Evolutionary conservation across 768 basidiomycete species (phyloP).

Genomic region (Pisolithus microcarpus): DNA sequence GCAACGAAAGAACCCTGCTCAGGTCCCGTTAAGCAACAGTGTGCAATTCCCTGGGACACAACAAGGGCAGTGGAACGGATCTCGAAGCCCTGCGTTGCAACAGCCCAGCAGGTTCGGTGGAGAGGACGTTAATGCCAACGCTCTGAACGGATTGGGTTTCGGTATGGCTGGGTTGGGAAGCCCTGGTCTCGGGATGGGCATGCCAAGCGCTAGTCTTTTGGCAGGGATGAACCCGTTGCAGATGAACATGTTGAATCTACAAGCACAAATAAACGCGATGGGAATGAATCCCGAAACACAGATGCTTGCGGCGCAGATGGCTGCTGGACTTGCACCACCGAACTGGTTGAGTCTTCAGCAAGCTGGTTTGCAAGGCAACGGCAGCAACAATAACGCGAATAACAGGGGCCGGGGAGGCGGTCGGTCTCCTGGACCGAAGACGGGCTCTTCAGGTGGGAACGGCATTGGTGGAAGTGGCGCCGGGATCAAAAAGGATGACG

Average conservation of each 20-base stretch:
- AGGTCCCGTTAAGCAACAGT: conserved; percentile 15
- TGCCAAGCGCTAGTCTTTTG: conserved; percentile 33
- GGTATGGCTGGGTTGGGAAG: conserved; percentile 43
- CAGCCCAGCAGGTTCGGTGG: conserved; percentile 42
- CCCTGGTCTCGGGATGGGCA: conserved; percentile 54
- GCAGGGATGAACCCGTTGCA: conserved; percentile 58
- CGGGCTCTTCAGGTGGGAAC: conserved; percentile 30
- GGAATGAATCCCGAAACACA: conserved; percentile 76
- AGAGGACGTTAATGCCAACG: conserved; percentile 32
- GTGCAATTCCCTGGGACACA: conserved; percentile 26
- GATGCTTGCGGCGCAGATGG: conserved; percentile 81
- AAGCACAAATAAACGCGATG: conserved; percentile 55
- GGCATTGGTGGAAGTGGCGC: conserved; percentile 22
- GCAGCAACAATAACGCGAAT: conserved; percentile 26
- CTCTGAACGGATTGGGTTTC: conserved; percentile 46
- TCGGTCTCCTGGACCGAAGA: conserved; percentile 45
- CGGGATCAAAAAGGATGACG: conserved; percentile 69
- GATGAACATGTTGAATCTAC: conserved; percentile 61
- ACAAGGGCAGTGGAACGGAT: conserved; percentile 47
- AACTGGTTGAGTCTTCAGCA: conserved; percentile 55
- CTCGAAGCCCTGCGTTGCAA: conserved; percentile 58
- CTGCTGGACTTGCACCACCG: conserved; percentile 59
- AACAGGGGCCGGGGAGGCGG: conserved; percentile 40
- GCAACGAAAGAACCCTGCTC: conserved; percentile 23
- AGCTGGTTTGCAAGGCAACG: conserved; percentile 36